Conservation (phyloP, 2,329 filamentous ascomycete genomes). For the Aaosphaeria pasadenensis region DNA sequence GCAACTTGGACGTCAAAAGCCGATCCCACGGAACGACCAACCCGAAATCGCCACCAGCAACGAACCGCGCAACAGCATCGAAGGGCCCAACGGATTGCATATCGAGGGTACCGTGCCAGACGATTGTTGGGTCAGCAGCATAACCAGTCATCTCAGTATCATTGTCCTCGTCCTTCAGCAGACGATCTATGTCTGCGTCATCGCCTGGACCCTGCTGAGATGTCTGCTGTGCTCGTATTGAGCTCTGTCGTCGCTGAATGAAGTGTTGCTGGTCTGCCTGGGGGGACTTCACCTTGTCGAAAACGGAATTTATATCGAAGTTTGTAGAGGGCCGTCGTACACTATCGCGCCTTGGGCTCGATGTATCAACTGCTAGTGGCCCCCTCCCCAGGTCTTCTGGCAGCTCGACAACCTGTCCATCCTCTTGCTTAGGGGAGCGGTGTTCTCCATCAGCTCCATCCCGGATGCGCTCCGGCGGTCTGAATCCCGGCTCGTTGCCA, state of each 20-base stretch:
- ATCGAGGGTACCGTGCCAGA: conserved; percentile 40
- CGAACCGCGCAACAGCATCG: conserved; percentile 72
- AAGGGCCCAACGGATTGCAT: conserved; percentile 80
- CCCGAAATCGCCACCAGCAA: conserved; percentile 78
- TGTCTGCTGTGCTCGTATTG: conserved; percentile 40
- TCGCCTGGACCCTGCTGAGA: conserved; percentile 58
- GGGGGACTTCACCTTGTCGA: conserved; percentile 78
- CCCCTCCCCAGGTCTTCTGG: conserved; percentile 27
- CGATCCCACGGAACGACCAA: conserved; percentile 68
- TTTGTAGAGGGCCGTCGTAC: conserved; percentile 55
- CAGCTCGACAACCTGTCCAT: conserved; percentile 22
- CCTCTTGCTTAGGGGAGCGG: conserved; percentile 14
- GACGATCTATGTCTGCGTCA: conserved; percentile 85
- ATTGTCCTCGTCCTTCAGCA: conserved; percentile 78
- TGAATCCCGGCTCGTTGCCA: conserved; percentile 16
- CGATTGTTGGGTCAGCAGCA: conserved; percentile 67
- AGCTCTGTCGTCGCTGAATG: conserved; percentile 51
- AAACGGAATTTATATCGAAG: conserved; percentile 85
- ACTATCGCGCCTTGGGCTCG: conserved; percentile 20
- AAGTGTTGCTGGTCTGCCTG: conserved; percentile 48
- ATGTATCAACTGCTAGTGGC: conserved; percentile 36
- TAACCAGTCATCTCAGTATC: conserved; percentile 76
- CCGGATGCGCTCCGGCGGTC: conserved; percentile 22
- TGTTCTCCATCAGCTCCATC: conserved; percentile 19
- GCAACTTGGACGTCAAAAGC: conserved; percentile 68